These are phyloP conservation scores for Xylaria sp. DNA, from an alignment of 495 filamentous ascomycete species.

Conservation along the genomic window DNA sequence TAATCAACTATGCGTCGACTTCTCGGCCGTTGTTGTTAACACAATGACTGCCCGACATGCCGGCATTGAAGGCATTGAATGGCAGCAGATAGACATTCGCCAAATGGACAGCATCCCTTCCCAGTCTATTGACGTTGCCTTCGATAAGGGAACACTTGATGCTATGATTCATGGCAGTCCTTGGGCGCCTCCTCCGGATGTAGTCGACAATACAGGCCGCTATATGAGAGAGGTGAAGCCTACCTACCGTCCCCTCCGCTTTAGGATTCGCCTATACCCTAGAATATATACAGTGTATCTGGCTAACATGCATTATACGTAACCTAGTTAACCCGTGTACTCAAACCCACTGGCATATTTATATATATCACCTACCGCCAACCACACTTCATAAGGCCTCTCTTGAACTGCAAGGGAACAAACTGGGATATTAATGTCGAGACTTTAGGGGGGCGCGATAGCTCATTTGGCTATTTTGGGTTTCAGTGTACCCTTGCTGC, in stretches of 20 bases:
- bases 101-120: slow-evolving; percentile 49
- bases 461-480: not conserved
- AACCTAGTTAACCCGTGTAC: slow-evolving; percentile 57
- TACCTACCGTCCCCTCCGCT: not conserved
- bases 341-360: slow-evolving; percentile 60
- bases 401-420: slow-evolving; percentile 49
- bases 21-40: slow-evolving; percentile 58
- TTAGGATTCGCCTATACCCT: not conserved
- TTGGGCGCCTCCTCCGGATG: slow-evolving; percentile 63
- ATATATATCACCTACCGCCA: slow-evolving; percentile 66
- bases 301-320: slow-evolving; percentile 29
- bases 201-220: slow-evolving; percentile 54
- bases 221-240: slow-evolving; percentile 61
- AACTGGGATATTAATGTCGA: not conserved
- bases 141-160: slow-evolving; percentile 69
- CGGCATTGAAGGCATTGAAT: not conserved
- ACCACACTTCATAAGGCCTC: slow-evolving; percentile 62
- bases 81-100: slow-evolving; percentile 58
- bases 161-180: slow-evolving; percentile 65
- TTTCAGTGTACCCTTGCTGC: not conserved
- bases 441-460: not conserved
- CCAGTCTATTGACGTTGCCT: slow-evolving; percentile 58
- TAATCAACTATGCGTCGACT: slow-evolving; percentile 64
- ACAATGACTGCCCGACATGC: slow-evolving; percentile 30
- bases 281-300: not conserved